Conservation (phyloP, 2,329 filamentous ascomycete genomes). For the Cordyceps militaris region DNA sequence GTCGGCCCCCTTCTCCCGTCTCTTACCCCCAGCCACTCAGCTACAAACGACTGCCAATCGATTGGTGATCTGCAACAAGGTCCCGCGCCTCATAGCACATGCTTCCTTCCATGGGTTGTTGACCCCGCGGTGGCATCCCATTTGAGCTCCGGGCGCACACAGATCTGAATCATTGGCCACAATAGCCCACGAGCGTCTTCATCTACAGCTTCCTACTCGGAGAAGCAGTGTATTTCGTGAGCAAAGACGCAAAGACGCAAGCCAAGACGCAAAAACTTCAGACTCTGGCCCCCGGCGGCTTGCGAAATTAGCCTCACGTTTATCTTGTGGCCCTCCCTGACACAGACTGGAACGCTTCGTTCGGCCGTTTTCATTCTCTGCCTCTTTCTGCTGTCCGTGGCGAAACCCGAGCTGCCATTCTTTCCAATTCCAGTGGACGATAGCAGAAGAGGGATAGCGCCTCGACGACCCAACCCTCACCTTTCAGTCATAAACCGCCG, state of each 20-base stretch:
- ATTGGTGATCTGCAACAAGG: conserved; percentile 1
- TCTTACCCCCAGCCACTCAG: background rate
- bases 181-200: background rate
- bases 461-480: background rate
- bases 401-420: background rate
- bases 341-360: too few species aligned
- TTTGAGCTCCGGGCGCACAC: background rate
- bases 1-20: background rate
- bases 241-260: background rate
- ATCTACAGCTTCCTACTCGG: background rate
- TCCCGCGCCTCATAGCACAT: background rate
- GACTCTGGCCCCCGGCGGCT: background rate
- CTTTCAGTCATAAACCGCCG: background rate
- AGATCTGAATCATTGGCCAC: background rate
- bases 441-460: background rate
- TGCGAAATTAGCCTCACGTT: background rate
- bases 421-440: background rate
- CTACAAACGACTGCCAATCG: background rate
- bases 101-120: background rate
- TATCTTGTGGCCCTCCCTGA: background rate
- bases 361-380: background rate
- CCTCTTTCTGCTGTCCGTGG: background rate
- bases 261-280: background rate
- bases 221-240: background rate
- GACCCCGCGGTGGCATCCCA: background rate